Evolutionary conservation across 768 basidiomycete genomes (phyloP).

Genomic region (Filobasidium floriforme): DNA sequence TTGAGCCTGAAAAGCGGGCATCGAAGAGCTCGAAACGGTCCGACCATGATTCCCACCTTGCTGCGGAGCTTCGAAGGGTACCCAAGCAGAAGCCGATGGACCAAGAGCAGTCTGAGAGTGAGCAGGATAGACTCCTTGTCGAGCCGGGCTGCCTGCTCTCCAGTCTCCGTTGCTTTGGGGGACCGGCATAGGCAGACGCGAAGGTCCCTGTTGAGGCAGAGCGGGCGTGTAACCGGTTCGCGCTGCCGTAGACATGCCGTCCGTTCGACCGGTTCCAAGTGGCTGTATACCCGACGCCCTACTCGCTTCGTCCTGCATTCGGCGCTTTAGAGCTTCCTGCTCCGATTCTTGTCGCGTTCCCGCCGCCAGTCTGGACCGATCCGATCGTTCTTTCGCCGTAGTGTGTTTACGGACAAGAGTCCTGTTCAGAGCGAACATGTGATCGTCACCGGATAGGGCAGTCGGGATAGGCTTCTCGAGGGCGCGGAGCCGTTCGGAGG

Average conservation of each 20-base stretch:
- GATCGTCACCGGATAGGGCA: constrained; percentile 66
- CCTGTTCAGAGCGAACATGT: constrained; percentile 66
- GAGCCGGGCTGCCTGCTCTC: background rate
- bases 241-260: background rate
- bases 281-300: background rate
- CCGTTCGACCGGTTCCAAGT: background rate
- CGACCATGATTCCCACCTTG: constrained; percentile 4
- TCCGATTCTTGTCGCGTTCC: background rate
- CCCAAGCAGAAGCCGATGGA: background rate
- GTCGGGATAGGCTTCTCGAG: constrained; percentile 58
- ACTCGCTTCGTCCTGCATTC: background rate
- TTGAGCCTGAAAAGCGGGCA: background rate
- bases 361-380: constrained; percentile 12
- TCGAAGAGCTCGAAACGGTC: background rate
- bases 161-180: background rate
- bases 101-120: background rate
- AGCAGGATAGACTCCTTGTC: background rate
- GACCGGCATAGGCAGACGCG: background rate
- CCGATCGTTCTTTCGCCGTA: constrained; percentile 49
- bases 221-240: background rate
- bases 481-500: constrained; percentile 62
- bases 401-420: constrained; percentile 80
- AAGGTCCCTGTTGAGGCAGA: background rate
- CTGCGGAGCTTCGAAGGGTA: background rate
- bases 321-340: background rate